Evolutionary conservation across 805 yeast species (phyloP), one percentile per base, ranked within the genome.

Genomic region (Sugiyamaella mastotermitis): DNA sequence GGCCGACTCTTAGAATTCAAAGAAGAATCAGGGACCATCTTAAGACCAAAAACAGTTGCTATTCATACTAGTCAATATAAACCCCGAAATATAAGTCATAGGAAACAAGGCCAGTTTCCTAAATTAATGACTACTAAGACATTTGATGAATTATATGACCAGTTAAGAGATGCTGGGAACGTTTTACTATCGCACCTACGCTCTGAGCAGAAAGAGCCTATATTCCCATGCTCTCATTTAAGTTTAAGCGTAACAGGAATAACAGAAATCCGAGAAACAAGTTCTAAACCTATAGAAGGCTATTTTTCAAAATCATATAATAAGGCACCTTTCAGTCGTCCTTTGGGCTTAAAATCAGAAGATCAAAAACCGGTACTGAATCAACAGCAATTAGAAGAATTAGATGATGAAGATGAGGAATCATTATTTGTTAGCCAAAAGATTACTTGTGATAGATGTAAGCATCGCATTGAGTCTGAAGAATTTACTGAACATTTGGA

Each of bases 1-100:
- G 76, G 78, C 35, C 58, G 98, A 38, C 57, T 88, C 4, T 65
- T 71, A 20, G 97, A 90, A 49, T 52, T 81, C 15, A 83, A 78
- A 42, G 88, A 83, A 45, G 94, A 86, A 49, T 68, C 39, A 3
- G 51, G 50, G 1, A 31, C 48, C 2, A 53, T 62, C 1, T 56
- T 66, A 28, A 54, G 84, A 33, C 88, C 90, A 1, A 69, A 69
- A 28, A 78, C 80, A 0, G 48, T 80, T 8, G 58, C 69, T 5
- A 47, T 78, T 3, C 68, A 61, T 7, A 43, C 51, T 61, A 15
- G 51, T 51, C 29, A 55, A 60, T 10, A 35, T 47, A 3, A 45
- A 47, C 42, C 45, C 3, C 37, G n/a, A 11, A 21, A 38, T 5
- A 32, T 25, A 6, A 23, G 45, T 19, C 42, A 40, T 10, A 46